Evolutionary conservation across 2,329 filamentous ascomycete genomes (phyloP).

Genomic region (Xylaria digitata): DNA sequence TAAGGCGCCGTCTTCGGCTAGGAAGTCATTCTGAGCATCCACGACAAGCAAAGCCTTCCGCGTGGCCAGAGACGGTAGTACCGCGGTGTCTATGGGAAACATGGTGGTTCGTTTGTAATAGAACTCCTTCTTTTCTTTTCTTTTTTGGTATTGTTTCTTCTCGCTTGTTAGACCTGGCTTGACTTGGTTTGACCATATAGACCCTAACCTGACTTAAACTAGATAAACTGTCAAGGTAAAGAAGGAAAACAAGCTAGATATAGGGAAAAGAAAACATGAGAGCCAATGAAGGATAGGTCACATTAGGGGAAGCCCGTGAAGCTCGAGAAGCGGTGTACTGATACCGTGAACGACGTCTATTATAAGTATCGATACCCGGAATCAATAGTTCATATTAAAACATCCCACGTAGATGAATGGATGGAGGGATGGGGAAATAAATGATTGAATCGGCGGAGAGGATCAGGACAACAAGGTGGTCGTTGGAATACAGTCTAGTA

Average conservation of each 20-base stretch:
- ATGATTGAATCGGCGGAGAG: neutral
- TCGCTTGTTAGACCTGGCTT: constrained; percentile 27
- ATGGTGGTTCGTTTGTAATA: constrained; percentile 49
- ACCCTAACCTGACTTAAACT: constrained; percentile 7
- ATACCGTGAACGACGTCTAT: constrained; percentile 1
- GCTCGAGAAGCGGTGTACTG: constrained; percentile 11
- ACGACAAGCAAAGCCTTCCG: constrained; percentile 81
- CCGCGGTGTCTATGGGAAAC: constrained; percentile 67
- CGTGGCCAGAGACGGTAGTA: constrained; percentile 67
- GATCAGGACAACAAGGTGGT: neutral
- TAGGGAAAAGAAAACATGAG: constrained; percentile 1
- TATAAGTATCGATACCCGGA: constrained; percentile 1
- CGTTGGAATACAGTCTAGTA: constrained; percentile 22
- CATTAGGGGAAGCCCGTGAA: constrained; percentile 4
- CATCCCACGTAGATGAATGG: neutral
- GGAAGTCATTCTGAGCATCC: constrained; percentile 92
- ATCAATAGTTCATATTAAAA: neutral
- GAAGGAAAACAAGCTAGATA: constrained; percentile 2
- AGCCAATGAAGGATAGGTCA: neutral
- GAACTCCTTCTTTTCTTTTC: neutral
- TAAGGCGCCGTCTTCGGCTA: constrained; percentile 74
- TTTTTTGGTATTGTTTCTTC: neutral
- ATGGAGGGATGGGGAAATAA: neutral
- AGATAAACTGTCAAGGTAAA: neutral
- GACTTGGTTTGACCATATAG: neutral